These are phyloP conservation scores for Hibiscus tridactylites DNA, from an alignment of 345 rosid species.

Conservation along the genomic window DNA sequence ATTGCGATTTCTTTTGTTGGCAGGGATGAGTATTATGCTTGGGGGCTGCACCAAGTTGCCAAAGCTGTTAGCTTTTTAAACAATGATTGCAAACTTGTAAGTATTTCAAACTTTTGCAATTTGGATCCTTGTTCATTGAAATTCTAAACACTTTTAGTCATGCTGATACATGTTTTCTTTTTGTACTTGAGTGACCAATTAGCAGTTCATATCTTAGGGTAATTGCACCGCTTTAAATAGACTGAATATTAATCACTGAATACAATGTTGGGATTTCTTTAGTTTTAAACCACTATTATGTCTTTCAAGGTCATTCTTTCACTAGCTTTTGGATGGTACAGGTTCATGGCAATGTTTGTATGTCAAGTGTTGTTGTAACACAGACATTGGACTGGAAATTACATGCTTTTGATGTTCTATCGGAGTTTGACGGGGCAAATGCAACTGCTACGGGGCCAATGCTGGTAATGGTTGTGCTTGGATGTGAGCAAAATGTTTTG, in stretches of 20 bases:
- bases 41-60: conserved; percentile 88
- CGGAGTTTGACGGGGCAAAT: conserved; percentile 89
- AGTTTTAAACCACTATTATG: neutral
- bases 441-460: conserved; percentile 77
- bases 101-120: conserved; percentile 18
- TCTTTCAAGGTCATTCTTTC: conserved; percentile 9
- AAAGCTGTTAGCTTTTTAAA: conserved; percentile 98
- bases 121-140: neutral
- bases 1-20: conserved; percentile 12
- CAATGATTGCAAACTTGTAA: conserved; percentile 96
- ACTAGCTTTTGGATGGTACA: conserved; percentile 22
- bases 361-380: conserved; percentile 94
- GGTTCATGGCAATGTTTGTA: conserved; percentile 97
- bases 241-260: too few species aligned
- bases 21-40: conserved; percentile 96
- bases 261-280: neutral
- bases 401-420: conserved; percentile 94
- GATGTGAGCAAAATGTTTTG: conserved; percentile 8
- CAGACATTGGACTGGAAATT: conserved; percentile 98
- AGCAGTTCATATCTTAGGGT: neutral
- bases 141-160: neutral
- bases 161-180: neutral
- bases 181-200: neutral
- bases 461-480: conserved; percentile 61
- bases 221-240: neutral